A percentile compares a stretch with the other conserved stretches of the same genome.
phyloP scores from a whole-genome alignment of 2,329 filamentous ascomycete species.

The Cytospora piceae region DNA sequence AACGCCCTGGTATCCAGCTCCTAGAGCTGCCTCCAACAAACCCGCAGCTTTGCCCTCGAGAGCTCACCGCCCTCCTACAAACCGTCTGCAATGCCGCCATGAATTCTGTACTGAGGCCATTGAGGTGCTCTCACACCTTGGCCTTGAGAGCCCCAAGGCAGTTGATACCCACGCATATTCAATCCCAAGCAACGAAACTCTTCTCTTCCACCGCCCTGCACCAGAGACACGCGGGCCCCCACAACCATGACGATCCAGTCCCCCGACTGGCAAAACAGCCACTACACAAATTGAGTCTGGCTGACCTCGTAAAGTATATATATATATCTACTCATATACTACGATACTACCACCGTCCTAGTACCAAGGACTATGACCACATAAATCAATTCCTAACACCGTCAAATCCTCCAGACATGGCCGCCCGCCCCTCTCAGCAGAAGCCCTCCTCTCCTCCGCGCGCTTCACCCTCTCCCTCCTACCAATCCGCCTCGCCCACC shows the following conservation, averaged over 20 bases:
- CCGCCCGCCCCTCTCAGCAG: conserved; percentile 78
- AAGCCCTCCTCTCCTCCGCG: conserved; percentile 83
- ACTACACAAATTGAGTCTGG: conserved; percentile 80
- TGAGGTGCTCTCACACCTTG: conserved; percentile 41
- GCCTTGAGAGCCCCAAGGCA: conserved; percentile 32
- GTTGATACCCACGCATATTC: neutral
- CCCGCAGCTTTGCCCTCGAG: conserved; percentile 1
- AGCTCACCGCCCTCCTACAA: conserved; percentile 7
- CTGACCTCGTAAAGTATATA: conserved; percentile 80
- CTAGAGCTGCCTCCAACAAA: conserved; percentile 2
- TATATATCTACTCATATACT: conserved; percentile 6
- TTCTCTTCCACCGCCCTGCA: conserved; percentile 21
- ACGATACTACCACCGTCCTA: no score
- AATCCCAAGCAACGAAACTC: conserved; percentile 12
- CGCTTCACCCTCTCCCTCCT: conserved; percentile 95
- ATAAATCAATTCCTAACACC: neutral
- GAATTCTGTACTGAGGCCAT: conserved; percentile 45
- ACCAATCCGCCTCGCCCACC: conserved; percentile 88
- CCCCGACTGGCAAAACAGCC: conserved; percentile 75
- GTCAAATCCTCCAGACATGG: conserved; percentile 58
- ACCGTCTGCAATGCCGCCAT: conserved; percentile 48
- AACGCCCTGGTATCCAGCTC: no score
- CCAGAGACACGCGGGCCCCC: conserved; percentile 36
- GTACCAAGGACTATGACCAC: conserved; percentile 10
- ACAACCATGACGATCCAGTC: conserved; percentile 74